phyloP scores from a whole-genome alignment of 73 alveolate species.

The Tetrahymena malaccensis region DNA sequence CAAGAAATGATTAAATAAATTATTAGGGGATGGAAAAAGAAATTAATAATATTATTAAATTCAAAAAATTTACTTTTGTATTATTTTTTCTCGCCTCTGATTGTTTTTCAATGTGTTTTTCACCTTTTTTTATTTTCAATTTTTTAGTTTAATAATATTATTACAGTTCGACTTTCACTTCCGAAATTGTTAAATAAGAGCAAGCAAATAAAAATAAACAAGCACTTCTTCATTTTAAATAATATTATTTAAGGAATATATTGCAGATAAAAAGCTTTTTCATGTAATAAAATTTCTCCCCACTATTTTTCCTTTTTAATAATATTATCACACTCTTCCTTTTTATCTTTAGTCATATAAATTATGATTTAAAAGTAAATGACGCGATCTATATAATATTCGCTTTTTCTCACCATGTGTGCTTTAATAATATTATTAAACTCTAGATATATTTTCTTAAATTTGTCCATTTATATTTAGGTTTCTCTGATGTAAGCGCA shows the following conservation, averaged over 20 bases:
- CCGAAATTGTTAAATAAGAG: neutral
- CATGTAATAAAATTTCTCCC: neutral
- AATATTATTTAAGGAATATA: neutral
- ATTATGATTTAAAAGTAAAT: neutral
- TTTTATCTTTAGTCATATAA: neutral
- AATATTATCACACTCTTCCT: neutral
- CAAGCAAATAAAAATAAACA: neutral
- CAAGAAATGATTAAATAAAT: neutral
- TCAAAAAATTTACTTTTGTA: neutral
- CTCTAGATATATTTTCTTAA: neutral
- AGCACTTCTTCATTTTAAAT: neutral
- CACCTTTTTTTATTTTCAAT: neutral
- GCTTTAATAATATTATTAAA: neutral
- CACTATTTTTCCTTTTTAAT: neutral
- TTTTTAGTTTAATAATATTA: neutral
- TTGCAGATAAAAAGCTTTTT: neutral
- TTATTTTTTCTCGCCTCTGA: neutral
- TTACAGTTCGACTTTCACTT: neutral
- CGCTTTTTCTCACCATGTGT: neutral
- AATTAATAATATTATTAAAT: neutral
- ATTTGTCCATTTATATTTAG: neutral
- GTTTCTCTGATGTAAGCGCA: neutral
- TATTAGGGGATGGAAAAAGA: neutral
- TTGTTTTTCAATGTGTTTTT: neutral
- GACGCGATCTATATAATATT: neutral